phyloP scores from a whole-genome alignment of 805 yeast species.

The Saccharomycopsis malanga region DNA sequence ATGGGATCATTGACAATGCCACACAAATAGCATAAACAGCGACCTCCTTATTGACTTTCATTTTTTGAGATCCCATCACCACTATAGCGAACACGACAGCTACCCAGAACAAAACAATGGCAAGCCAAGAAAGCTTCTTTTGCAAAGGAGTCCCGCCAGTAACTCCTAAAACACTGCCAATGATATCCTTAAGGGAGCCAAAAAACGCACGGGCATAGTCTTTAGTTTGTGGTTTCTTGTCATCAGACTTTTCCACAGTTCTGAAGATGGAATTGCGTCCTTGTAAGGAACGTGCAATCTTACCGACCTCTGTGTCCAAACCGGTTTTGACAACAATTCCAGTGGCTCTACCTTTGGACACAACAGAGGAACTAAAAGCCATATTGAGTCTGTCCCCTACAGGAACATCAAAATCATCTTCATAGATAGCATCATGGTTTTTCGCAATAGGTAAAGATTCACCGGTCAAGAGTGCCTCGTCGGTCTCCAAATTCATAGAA shows the following conservation, averaged over 20 bases:
- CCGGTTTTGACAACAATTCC: slow-evolving; percentile 69
- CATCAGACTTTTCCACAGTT: slow-evolving; percentile 36
- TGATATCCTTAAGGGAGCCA: slow-evolving; percentile 44
- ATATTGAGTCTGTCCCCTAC: slow-evolving; percentile 70
- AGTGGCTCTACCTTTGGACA: slow-evolving; percentile 66
- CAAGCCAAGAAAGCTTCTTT: slow-evolving; percentile 66
- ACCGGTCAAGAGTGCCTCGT: slow-evolving; percentile 88
- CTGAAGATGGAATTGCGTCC: slow-evolving; percentile 35
- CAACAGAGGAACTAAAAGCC: slow-evolving; percentile 64
- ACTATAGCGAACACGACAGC: slow-evolving; percentile 85
- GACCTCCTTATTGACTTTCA: slow-evolving; percentile 68
- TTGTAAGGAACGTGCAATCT: slow-evolving; percentile 55
- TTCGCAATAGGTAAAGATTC: slow-evolving; percentile 77
- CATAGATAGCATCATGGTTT: slow-evolving; percentile 37
- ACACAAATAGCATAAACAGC: slow-evolving; percentile 88
- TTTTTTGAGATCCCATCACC: slow-evolving; percentile 78
- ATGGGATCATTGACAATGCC: slow-evolving; percentile 71
- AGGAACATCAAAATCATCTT: slow-evolving; percentile 34
- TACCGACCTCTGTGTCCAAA: slow-evolving; percentile 65
- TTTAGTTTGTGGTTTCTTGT: slow-evolving; percentile 35
- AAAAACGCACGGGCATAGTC: slow-evolving; percentile 42
- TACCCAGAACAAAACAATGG: slow-evolving; percentile 59
- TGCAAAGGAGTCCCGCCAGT: slow-evolving; percentile 79
- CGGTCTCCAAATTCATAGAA: slow-evolving; percentile 80
- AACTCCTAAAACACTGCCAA: slow-evolving; percentile 68